Evolutionary conservation across 371 early-diverging fungal genomes (phyloP), one percentile per base, ranked within the genome.

Genomic region (Nematocida sp.): DNA sequence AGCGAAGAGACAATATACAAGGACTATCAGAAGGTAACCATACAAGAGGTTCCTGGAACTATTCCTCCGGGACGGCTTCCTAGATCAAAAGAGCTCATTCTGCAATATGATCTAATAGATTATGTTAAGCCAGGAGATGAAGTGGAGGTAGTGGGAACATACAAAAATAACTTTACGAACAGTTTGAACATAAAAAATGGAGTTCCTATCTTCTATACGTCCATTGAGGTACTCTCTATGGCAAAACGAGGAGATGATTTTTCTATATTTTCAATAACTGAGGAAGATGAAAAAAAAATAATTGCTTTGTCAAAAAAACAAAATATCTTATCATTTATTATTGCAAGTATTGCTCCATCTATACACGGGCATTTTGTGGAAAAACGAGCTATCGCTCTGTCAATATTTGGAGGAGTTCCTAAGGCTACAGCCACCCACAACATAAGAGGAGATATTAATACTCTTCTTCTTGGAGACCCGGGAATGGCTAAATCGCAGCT

Each of bases 401-500:
- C 92, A 13, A 85, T 99, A 84, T 94, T 99, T 87, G 93, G 97
- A 66, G 97, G 97, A 66, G 91, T 91, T 1, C 86, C 91, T 57
- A 99, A 97, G 84, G 89, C 92, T 77, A 87, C 90, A 66, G 45
- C 55, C 51, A 55, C 60, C 38, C 93, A 93, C 81, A 86, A 89
- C 26, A 88, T 95, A 33, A 89, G 99, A 84, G 97, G 99, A 49
- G 99, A 99, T 82, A 95, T 96, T 80, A 97, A 99, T 82, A 91
- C 97, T 39, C 86, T 97, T 38, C 86, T 99, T 80, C 84, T 99
- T 66, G 99, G 99, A 78, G 99, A 99, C 84, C 98, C 99, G 5
- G 97, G 98, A 79, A 94, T 93, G 11, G 97, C 96, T 45, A 99
- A 99, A 81, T 92, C 93, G 0, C 98, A 99, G 86, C 91, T 99